phyloP scores from a whole-genome alignment of 2,329 filamentous ascomycete genomes.

The Akanthomyces uredinophilus region DNA sequence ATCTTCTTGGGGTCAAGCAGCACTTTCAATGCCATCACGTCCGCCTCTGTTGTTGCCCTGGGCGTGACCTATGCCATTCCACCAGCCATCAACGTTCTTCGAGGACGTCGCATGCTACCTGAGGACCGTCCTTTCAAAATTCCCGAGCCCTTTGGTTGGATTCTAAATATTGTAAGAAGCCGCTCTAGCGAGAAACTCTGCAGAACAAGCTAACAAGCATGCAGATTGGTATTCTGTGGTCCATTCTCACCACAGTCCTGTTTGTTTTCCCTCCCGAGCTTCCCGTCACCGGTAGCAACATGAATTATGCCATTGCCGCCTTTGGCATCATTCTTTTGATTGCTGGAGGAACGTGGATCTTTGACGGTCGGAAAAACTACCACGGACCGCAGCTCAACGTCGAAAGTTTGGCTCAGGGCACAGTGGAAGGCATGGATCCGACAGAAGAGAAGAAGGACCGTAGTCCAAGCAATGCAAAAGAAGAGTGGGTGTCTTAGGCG shows the following conservation, averaged over 20 bases:
- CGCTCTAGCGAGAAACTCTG: no score
- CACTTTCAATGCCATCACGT: slow-evolving; percentile 68
- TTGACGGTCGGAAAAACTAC: slow-evolving; percentile 47
- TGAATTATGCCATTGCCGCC: slow-evolving; percentile 55
- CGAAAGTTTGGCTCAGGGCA: background rate
- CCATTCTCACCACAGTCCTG: slow-evolving; percentile 65
- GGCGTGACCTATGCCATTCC: slow-evolving; percentile 72
- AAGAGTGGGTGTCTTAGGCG: background rate
- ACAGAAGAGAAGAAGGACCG: background rate
- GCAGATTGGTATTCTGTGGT: slow-evolving; percentile 53
- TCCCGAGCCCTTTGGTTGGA: slow-evolving; percentile 10
- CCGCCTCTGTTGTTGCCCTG: slow-evolving; percentile 66
- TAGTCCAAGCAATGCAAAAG: background rate
- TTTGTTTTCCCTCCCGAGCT: slow-evolving; percentile 15
- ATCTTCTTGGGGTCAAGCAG: slow-evolving; percentile 61
- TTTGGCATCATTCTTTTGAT: slow-evolving; percentile 45
- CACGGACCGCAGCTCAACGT: slow-evolving; percentile 15
- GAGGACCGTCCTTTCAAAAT: slow-evolving; percentile 12
- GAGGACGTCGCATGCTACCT: slow-evolving; percentile 6
- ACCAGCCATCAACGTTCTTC: slow-evolving; percentile 54
- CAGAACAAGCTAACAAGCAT: slow-evolving; percentile 11
- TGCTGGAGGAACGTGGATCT: slow-evolving; percentile 38
- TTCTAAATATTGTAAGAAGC: slow-evolving; percentile 5
- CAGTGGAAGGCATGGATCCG: slow-evolving; percentile 6
- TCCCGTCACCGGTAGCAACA: slow-evolving; percentile 60